Conservation (phyloP, 805 yeast genomes). For the Ogataea nitratoaversa region DNA sequence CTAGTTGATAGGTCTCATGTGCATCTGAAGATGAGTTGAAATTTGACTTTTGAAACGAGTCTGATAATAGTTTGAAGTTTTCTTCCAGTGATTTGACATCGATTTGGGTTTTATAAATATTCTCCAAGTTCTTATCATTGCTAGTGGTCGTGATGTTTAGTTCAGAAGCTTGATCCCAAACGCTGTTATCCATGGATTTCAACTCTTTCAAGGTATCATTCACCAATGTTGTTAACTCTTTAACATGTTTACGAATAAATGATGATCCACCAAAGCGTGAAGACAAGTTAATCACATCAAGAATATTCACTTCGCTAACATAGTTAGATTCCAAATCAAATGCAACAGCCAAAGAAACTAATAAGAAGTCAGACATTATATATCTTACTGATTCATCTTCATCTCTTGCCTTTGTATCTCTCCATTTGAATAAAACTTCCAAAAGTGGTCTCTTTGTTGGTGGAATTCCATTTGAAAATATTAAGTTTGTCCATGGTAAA, state of each 20-base stretch:
- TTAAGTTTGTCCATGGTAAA: slow-evolving; percentile 61
- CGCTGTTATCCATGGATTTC: slow-evolving; percentile 34
- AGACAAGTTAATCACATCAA: slow-evolving; percentile 42
- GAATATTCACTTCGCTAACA: slow-evolving; percentile 58
- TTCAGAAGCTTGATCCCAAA: slow-evolving; percentile 30
- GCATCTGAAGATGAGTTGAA: background rate
- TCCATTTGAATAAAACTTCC: slow-evolving; percentile 69
- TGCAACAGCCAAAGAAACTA: slow-evolving; percentile 49
- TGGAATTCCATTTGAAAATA: slow-evolving; percentile 63
- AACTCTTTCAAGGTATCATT: slow-evolving; percentile 34
- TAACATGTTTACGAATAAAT: slow-evolving; percentile 50
- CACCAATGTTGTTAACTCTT: slow-evolving; percentile 56
- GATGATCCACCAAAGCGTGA: slow-evolving; percentile 38
- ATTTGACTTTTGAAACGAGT: slow-evolving; percentile 4
- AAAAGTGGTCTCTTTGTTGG: slow-evolving; percentile 49
- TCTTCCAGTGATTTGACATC: slow-evolving; percentile 22
- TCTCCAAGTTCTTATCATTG: slow-evolving; percentile 11
- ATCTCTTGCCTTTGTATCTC: slow-evolving; percentile 70
- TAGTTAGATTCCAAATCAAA: slow-evolving; percentile 33
- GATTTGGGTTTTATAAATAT: slow-evolving; percentile 18
- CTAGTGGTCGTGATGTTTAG: slow-evolving; percentile 16
- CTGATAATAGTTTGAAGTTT: slow-evolving; percentile 15
- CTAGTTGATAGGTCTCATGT: background rate
- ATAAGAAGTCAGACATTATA: slow-evolving; percentile 75
- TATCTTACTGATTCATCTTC: slow-evolving; percentile 82